Evolutionary conservation across 257 asterid genomes (phyloP), one percentile per base, ranked within the genome.

Genomic region (Solanum pinnatisectum): DNA sequence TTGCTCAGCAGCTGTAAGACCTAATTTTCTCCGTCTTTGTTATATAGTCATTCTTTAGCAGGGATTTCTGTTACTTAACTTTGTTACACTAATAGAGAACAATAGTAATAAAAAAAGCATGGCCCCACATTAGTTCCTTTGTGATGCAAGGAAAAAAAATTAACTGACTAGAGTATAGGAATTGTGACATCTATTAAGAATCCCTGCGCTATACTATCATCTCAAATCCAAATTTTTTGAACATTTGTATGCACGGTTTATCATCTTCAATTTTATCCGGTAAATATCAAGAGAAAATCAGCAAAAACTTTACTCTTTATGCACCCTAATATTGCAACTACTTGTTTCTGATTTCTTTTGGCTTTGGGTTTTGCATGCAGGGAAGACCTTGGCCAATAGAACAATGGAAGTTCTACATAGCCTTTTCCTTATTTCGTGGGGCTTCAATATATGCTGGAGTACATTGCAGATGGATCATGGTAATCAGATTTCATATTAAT

Each of bases 361-460:
- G 74, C 87, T 87, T 33, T 86, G 20, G 77, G 71, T 60, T 88
- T 90, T 81, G 44, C 42, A 81, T 89, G 60, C 88, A 97, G 99
- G 99, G 98, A 92, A 97, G 92, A 91, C 95, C 95, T 73, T 97
- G 98, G 99, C 98, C 99, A 46, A 95, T 90, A 35, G 89, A 92
- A 90, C 90, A 94, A 27, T 97, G 99, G 99, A 97, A 94, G 92
- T 97, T 96, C 87, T 97, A 96, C 87, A 87, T 97, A 65, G 98
- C 99, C 86, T 97, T 97, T 89, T 94, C 98, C 12, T 91, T 97
- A 87, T 97, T 97, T 90, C 98, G 99, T 74, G 99, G 94, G 65
- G 98, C 98, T 88, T 94, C 99, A 84, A 96, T 97, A 88, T 94
- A 73, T 89, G 96, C 99, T 59, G 98, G 99, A 88, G 93, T 97